Conservation (phyloP, 352 stramenopile genomes). For the Phytopythium kandeliae region DNA sequence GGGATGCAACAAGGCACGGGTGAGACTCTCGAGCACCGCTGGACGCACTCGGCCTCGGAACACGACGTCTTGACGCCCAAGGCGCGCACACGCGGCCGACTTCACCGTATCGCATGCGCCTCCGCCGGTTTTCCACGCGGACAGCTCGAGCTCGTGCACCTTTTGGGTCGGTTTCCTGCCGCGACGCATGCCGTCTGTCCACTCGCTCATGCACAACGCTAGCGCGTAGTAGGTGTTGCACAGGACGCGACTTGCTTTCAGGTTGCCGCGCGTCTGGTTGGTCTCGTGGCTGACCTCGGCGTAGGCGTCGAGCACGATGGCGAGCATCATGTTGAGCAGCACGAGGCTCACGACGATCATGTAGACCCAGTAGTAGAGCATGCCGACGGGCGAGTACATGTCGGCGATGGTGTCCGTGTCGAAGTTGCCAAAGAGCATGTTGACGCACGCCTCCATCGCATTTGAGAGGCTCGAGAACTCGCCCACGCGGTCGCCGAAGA, state of each 20-base stretch:
- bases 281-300: conserved; percentile 34
- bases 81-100: conserved; percentile 2
- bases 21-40: conserved; percentile 8
- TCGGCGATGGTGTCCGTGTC: conserved; percentile 32
- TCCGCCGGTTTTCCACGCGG: not conserved
- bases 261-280: conserved; percentile 17
- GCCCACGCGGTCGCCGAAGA: conserved; percentile 41
- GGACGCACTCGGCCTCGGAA: conserved; percentile 17
- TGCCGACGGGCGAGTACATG: conserved; percentile 23
- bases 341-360: conserved; percentile 51
- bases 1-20: conserved; percentile 6
- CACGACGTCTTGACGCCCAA: conserved; percentile 9
- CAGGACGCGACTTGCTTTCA: conserved; percentile 18
- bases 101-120: conserved; percentile 6
- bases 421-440: conserved; percentile 57
- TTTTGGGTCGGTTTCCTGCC: not conserved
- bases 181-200: not conserved
- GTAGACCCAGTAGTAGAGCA: conserved; percentile 55
- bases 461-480: conserved; percentile 27
- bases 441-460: conserved; percentile 37
- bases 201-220: conserved; percentile 10
- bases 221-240: conserved; percentile 16
- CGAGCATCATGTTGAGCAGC: conserved; percentile 62
- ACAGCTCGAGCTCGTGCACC: conserved; percentile 2
- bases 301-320: conserved; percentile 54